Evolutionary conservation across 495 filamentous ascomycete genomes (phyloP).

Genomic region (Amorphotheca resinae): DNA sequence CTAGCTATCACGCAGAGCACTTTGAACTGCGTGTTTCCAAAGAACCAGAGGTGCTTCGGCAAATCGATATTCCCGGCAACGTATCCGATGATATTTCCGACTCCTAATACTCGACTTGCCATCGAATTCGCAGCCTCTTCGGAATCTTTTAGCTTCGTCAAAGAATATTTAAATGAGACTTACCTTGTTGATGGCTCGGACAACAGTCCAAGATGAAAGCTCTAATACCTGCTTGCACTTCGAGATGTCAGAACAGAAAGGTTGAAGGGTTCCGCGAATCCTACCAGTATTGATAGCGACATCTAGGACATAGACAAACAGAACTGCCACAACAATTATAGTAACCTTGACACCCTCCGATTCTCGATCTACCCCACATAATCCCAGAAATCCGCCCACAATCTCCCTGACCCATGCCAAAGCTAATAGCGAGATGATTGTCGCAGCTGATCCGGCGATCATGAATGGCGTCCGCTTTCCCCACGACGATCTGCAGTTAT

Average conservation of each 20-base stretch:
- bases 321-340: constrained; percentile 58
- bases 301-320: constrained; percentile 75
- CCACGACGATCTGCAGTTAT: constrained; percentile 69
- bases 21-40: constrained; percentile 82
- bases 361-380: constrained; percentile 57
- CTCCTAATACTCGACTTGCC: constrained; percentile 66
- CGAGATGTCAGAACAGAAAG: constrained; percentile 6
- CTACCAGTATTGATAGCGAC: constrained; percentile 87
- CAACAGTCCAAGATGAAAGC: constrained; percentile 87
- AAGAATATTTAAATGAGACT: background rate
- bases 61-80: constrained; percentile 70
- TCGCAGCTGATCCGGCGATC: constrained; percentile 59
- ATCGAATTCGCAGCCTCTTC: constrained; percentile 65
- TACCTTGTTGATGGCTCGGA: constrained; percentile 69
- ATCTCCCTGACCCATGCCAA: constrained; percentile 78
- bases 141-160: constrained; percentile 5
- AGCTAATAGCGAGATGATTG: constrained; percentile 56
- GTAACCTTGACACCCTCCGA: constrained; percentile 46
- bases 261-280: constrained; percentile 11
- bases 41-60: constrained; percentile 54
- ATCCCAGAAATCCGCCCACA: constrained; percentile 50
- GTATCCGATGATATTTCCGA: constrained; percentile 81
- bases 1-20: constrained; percentile 73
- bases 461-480: constrained; percentile 87
- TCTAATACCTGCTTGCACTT: constrained; percentile 77